Evolutionary conservation across 2,329 filamentous ascomycete species (phyloP).

Genomic region (Dryadomyces quercus-mongolicae): DNA sequence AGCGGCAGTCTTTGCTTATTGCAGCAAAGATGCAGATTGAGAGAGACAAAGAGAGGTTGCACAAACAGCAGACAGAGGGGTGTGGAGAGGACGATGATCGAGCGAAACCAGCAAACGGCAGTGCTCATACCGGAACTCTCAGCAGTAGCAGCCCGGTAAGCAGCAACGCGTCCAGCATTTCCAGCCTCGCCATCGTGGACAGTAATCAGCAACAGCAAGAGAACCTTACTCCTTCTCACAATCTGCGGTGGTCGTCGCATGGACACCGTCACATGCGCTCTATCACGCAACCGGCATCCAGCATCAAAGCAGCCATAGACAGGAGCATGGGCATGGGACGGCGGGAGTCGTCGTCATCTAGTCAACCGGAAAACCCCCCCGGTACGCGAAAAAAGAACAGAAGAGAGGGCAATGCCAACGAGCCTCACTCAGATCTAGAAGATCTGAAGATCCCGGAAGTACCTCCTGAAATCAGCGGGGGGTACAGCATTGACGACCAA

Average conservation of each 20-base stretch:
- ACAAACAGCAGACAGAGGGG: background rate
- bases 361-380: background rate
- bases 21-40: conserved; percentile 10
- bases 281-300: conserved; percentile 2
- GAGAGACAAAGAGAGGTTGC: background rate
- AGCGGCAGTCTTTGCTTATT: conserved; percentile 11
- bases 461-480: conserved; percentile 2
- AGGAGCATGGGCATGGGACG: background rate
- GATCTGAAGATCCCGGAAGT: conserved; percentile 5
- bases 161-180: background rate
- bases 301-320: conserved; percentile 1
- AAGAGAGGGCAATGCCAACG: background rate
- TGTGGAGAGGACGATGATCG: background rate
- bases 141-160: conserved; percentile 2
- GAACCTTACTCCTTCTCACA: background rate
- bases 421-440: conserved; percentile 1
- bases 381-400: background rate
- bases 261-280: background rate
- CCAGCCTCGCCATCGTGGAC: background rate
- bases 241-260: background rate
- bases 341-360: background rate
- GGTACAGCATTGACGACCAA: conserved; percentile 3
- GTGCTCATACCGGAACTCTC: conserved; percentile 1
- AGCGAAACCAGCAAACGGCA: background rate
- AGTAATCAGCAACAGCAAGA: background rate